Conservation (phyloP, 768 basidiomycete genomes). For the Royoungia palumana region DNA sequence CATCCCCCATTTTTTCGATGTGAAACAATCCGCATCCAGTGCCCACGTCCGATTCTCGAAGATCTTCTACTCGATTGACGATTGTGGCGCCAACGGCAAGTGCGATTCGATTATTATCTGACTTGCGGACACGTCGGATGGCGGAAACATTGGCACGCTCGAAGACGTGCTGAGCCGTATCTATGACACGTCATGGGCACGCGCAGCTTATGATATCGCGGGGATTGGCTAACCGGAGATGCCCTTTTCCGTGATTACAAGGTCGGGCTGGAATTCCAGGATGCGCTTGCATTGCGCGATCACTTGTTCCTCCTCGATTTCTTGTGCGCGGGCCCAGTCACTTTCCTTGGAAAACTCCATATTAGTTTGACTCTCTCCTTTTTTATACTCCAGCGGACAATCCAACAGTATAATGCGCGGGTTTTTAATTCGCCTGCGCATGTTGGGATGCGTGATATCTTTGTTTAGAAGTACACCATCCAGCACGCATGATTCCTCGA, state of each 20-base stretch:
- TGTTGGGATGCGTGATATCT: slow-evolving; percentile 96
- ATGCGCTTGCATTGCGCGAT: slow-evolving; percentile 81
- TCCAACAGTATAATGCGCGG: slow-evolving; percentile 88
- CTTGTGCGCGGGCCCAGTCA: slow-evolving; percentile 89
- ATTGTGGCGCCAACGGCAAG: slow-evolving; percentile 95
- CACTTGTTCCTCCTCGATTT: slow-evolving; percentile 97
- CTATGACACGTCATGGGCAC: slow-evolving; percentile 35
- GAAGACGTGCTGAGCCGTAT: slow-evolving; percentile 90
- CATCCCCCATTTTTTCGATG: slow-evolving; percentile 96
- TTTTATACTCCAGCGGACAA: slow-evolving; percentile 98
- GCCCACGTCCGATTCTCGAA: slow-evolving; percentile 89
- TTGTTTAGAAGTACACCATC: slow-evolving; percentile 97
- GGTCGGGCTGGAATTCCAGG: slow-evolving; percentile 90
- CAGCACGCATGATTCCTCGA: slow-evolving; percentile 86
- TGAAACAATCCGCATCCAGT: slow-evolving; percentile 95
- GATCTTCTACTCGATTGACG: slow-evolving; percentile 93
- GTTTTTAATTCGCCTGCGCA: slow-evolving; percentile 87
- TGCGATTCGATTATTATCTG: slow-evolving; percentile 98
- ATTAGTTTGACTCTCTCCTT: slow-evolving; percentile 97
- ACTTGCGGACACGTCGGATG: slow-evolving; percentile 95
- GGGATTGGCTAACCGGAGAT: slow-evolving; percentile 67
- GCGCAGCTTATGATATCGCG: not conserved
- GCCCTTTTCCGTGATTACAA: slow-evolving; percentile 97
- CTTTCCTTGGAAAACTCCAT: slow-evolving; percentile 95
- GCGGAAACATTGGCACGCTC: slow-evolving; percentile 87